These are phyloP conservation scores for Ceratobasidium sp. DNA, from an alignment of 1,284 basidiomycete species.

Conservation along the genomic window DNA sequence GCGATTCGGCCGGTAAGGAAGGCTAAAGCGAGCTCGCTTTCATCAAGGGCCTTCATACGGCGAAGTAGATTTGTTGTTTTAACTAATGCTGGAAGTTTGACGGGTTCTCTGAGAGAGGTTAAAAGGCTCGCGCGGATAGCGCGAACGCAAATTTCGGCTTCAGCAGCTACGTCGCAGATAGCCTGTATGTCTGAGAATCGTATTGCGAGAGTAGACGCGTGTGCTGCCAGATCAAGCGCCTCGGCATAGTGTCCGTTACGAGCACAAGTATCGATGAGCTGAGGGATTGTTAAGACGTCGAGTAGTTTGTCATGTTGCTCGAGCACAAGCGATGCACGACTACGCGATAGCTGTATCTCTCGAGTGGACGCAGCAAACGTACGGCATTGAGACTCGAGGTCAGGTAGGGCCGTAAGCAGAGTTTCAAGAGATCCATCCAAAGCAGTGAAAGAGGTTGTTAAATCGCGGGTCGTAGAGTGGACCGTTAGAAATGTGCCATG, in stretches of 20 bases:
- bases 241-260: slow-evolving; percentile 92
- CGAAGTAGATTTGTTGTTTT: slow-evolving; percentile 89
- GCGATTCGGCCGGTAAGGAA: slow-evolving; percentile 75
- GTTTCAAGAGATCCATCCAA: slow-evolving; percentile 76
- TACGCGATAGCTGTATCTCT: slow-evolving; percentile 73
- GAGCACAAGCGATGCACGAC: slow-evolving; percentile 82
- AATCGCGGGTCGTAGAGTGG: slow-evolving; percentile 77
- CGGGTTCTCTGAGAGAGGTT: slow-evolving; percentile 81
- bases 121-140: slow-evolving; percentile 80
- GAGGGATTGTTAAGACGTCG: slow-evolving; percentile 90
- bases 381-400: slow-evolving; percentile 76
- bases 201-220: slow-evolving; percentile 66
- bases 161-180: slow-evolving; percentile 71
- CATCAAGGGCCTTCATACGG: slow-evolving; percentile 75
- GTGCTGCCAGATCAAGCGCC: slow-evolving; percentile 83
- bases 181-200: slow-evolving; percentile 62
- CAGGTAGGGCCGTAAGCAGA: slow-evolving; percentile 76
- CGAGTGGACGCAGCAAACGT: slow-evolving; percentile 72
- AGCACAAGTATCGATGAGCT: slow-evolving; percentile 91
- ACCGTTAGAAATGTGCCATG: slow-evolving; percentile 90
- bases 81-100: slow-evolving; percentile 90
- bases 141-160: slow-evolving; percentile 80
- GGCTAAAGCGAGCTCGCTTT: slow-evolving; percentile 74
- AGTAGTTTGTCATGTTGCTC: slow-evolving; percentile 92
- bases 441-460: slow-evolving; percentile 72